Evolutionary conservation across 2,329 filamentous ascomycete species (phyloP).

Genomic region (Aspergillus costaricaensis): DNA sequence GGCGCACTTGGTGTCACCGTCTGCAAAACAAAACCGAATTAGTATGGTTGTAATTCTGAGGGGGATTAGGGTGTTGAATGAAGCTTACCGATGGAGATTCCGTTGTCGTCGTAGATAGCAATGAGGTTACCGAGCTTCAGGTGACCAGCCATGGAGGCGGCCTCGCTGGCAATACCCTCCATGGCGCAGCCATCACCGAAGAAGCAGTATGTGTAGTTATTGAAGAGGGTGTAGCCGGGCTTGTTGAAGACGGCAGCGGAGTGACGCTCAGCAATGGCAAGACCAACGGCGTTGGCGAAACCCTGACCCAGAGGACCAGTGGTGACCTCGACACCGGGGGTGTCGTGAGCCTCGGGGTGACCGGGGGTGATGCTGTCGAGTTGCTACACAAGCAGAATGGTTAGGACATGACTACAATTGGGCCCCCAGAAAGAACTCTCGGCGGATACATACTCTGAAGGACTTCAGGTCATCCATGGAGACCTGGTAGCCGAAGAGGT

Average conservation of each 20-base stretch:
- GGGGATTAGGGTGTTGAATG: neutral
- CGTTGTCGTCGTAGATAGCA: conserved; percentile 96
- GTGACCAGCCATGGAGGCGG: conserved; percentile 89
- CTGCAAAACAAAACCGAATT: conserved; percentile 43
- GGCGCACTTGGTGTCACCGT: conserved; percentile 91
- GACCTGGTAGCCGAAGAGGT: conserved; percentile 89
- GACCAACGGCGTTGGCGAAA: conserved; percentile 95
- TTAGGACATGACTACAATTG: conserved; percentile 1
- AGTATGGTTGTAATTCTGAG: neutral
- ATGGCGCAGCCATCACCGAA: conserved; percentile 98
- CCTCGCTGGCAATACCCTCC: conserved; percentile 96
- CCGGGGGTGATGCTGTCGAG: conserved; percentile 84
- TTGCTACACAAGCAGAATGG: conserved; percentile 50
- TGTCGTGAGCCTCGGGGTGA: conserved; percentile 95
- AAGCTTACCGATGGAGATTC: conserved; percentile 74
- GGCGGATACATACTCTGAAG: conserved; percentile 75
- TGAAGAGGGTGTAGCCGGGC: conserved; percentile 83
- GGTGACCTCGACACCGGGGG: conserved; percentile 94
- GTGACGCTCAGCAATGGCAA: conserved; percentile 94
- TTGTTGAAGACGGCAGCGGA: conserved; percentile 93
- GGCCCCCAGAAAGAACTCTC: neutral
- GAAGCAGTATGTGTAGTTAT: conserved; percentile 97
- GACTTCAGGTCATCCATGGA: conserved; percentile 89
- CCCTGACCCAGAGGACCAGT: conserved; percentile 97
- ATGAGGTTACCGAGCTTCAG: conserved; percentile 98